phyloP scores from a whole-genome alignment of 257 asterid species.

The Solanum medicagineum region DNA sequence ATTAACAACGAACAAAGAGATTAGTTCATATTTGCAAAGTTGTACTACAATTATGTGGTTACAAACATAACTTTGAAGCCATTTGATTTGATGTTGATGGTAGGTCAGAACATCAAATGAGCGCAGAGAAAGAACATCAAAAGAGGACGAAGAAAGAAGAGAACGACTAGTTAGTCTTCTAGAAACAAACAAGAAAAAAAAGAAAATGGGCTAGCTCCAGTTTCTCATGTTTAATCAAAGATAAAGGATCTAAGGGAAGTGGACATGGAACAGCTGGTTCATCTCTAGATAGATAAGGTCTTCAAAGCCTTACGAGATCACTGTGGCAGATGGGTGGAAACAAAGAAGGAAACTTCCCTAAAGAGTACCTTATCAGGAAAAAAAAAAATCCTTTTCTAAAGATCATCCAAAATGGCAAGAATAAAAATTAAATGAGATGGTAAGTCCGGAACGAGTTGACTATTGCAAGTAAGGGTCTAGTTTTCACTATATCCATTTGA shows the following conservation, averaged over 20 bases:
- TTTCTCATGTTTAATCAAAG: background rate
- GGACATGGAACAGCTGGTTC: background rate
- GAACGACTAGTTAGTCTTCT: background rate
- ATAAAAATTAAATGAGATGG: background rate
- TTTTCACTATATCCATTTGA: background rate
- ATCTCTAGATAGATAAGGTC: background rate
- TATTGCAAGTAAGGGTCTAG: background rate
- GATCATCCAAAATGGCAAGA: background rate
- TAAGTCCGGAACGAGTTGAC: background rate
- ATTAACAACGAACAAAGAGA: background rate
- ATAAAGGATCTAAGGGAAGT: background rate
- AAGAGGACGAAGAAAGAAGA: background rate
- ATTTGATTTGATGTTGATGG: background rate
- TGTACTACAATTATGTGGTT: background rate
- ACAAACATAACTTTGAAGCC: background rate
- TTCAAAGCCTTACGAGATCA: background rate
- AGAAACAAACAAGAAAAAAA: background rate
- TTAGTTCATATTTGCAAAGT: background rate
- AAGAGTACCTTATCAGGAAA: background rate
- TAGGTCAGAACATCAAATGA: background rate
- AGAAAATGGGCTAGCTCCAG: background rate
- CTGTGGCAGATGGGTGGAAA: background rate
- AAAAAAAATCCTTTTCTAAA: background rate
- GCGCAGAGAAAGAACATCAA: background rate
- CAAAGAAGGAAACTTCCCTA: background rate